These are phyloP conservation scores for Acacia pycnantha DNA, from an alignment of 331 rosid species.

Conservation along the genomic window DNA sequence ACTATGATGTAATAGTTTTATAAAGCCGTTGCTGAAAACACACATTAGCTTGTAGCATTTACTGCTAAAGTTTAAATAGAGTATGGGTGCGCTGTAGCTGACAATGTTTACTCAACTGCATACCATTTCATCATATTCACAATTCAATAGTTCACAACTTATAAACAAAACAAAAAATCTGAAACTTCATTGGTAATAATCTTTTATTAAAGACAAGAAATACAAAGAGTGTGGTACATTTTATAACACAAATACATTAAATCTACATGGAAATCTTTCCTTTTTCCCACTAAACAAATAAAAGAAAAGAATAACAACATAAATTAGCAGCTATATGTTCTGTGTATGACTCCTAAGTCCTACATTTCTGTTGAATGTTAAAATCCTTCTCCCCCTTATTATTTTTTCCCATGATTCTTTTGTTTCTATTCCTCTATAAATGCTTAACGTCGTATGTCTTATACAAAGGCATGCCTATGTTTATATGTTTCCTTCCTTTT, in stretches of 20 bases:
- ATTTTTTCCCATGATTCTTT: neutral
- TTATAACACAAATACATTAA: neutral
- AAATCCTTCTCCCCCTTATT: neutral
- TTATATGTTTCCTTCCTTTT: no score
- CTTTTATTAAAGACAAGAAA: neutral
- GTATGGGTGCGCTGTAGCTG: no score
- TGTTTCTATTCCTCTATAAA: constrained; percentile 24
- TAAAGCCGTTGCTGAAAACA: no score
- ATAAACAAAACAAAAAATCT: no score
- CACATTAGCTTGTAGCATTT: no score
- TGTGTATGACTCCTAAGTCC: neutral
- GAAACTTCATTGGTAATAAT: no score
- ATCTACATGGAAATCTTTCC: neutral
- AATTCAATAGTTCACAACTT: no score
- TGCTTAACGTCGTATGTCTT: constrained; percentile 31
- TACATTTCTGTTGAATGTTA: constrained; percentile 11
- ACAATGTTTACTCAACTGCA: no score
- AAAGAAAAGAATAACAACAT: constrained; percentile 38
- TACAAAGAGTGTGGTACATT: neutral
- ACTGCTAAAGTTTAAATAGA: no score
- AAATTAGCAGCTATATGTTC: no score
- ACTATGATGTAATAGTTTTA: no score
- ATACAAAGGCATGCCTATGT: constrained; percentile 28
- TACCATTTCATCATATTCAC: no score
- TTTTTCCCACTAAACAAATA: constrained; percentile 10